Base-by-base conservation (phyloP, 352 stramenopile species). In the Globisporangium lucens region DNA sequence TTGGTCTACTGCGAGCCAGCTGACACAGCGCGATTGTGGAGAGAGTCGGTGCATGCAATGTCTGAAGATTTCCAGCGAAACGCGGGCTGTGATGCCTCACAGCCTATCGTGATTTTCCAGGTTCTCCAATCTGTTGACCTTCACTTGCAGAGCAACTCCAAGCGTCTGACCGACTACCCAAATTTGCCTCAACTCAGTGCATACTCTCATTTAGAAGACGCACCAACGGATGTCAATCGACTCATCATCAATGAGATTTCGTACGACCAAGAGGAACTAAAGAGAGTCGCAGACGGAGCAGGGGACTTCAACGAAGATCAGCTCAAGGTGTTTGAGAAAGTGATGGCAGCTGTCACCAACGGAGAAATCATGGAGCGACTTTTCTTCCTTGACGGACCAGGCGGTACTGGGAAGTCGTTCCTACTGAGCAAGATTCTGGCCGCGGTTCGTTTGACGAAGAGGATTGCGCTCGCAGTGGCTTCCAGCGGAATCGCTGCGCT, bases 401-500 rank as follows among this genome's bases (percentile, higher is more conserved):
- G 46, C 20, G 46, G 46, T 1, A 52, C 46, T 27, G 46, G 46
- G 15, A 52, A 52, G 46, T 52, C 46, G 15, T 52, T 52, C 46
- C 46, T 52, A 9, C 46, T 52, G 15, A 52, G 46, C 46, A 52
- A 52, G 17, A 52, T 52, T 24, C 17, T 52, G 12, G 46, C 46
- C 7, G n/a, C 46, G 7, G 46, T 52, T 20, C 46, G 46, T 27
- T 24, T 52, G 46, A 24, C 17, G 46, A 52, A 22, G 46, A 52
- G 20, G 46, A 52, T 52, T 12, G 46, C 46, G 17, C 12, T 52
- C 17, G 46, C 46, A 24, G 46, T 22, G 17, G 46, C 46, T 24
- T 52, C 46, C 20, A 52, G 46, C 7, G 93, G 85, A 82, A 71
- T 93, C 41, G 79, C 83, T 10, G 79, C 46, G 13, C 46, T 52